Conservation (phyloP, 768 basidiomycete genomes). For the Leccinum longicurvipes region DNA sequence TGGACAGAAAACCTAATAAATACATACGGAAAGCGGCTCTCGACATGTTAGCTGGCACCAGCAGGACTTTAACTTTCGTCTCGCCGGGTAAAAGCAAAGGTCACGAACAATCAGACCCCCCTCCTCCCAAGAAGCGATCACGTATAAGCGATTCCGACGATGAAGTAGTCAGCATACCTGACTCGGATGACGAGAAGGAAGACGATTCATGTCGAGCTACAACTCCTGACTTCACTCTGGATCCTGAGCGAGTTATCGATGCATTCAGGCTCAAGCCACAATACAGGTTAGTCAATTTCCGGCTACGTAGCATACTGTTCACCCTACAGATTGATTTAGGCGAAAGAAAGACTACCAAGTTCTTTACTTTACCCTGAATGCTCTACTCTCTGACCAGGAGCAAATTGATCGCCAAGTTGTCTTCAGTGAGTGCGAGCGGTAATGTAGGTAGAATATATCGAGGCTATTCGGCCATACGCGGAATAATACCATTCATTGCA, state of each 20-base stretch:
- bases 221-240: slow-evolving; percentile 15
- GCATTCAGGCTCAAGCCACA: slow-evolving; percentile 46
- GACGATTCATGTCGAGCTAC: slow-evolving; percentile 1
- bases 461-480: background rate
- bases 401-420: slow-evolving; percentile 49
- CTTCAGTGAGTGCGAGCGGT: slow-evolving; percentile 42
- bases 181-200: slow-evolving; percentile 12
- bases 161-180: slow-evolving; percentile 22
- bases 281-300: slow-evolving; percentile 36
- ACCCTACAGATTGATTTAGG: slow-evolving; percentile 11
- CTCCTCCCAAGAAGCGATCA: slow-evolving; percentile 28
- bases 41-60: slow-evolving; percentile 1
- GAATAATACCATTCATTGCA: background rate
- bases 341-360: slow-evolving; percentile 68
- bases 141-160: slow-evolving; percentile 27
- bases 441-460: slow-evolving; percentile 1
- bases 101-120: slow-evolving; percentile 19
- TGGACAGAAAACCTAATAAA: slow-evolving; percentile 11
- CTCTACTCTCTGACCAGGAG: slow-evolving; percentile 56
- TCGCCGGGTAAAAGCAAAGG: slow-evolving; percentile 21
- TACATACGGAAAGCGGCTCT: slow-evolving; percentile 22
- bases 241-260: slow-evolving; percentile 38
- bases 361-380: slow-evolving; percentile 72
- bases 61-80: slow-evolving; percentile 6
- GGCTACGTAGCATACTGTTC: background rate